A percentile compares a stretch with the other conserved stretches of the same genome.
phyloP scores from a whole-genome alignment of 108 stramenopile species.

The Nitzschia sp. region DNA sequence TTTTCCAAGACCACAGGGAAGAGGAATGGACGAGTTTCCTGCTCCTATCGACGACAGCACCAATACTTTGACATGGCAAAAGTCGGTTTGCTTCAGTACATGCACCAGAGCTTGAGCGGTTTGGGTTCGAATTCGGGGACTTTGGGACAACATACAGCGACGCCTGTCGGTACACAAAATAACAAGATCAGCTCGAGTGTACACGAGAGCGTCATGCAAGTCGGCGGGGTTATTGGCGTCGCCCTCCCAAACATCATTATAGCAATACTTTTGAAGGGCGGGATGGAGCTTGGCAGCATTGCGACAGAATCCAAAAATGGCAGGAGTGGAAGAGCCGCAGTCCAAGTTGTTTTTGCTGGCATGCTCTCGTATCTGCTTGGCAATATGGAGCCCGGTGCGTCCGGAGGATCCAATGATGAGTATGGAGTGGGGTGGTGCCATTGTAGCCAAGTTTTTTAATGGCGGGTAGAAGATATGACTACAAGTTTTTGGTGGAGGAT shows the following conservation, averaged over 20 bases:
- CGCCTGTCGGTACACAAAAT: conserved; percentile 26
- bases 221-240: conserved; percentile 16
- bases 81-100: conserved; percentile 14
- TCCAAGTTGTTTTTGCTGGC: background rate
- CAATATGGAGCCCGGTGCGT: conserved; percentile 36
- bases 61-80: conserved; percentile 21
- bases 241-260: conserved; percentile 11
- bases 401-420: conserved; percentile 60
- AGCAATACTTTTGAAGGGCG: background rate
- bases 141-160: background rate
- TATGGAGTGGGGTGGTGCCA: conserved; percentile 13
- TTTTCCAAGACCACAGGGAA: conserved; percentile 33
- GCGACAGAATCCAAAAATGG: conserved; percentile 29
- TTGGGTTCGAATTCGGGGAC: conserved; percentile 15
- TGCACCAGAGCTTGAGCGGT: conserved; percentile 25
- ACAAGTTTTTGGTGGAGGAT: too few relatives aligned
- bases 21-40: conserved; percentile 21
- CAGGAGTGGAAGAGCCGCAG: background rate
- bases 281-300: conserved; percentile 8
- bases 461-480: too few relatives aligned
- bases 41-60: conserved; percentile 35
- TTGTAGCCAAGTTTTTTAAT: too few relatives aligned
- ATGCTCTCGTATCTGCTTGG: background rate
- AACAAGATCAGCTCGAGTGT: conserved; percentile 17
- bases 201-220: conserved; percentile 15